Evolutionary conservation across 306 rosid species (phyloP).

Genomic region (Prunus fruticosa): DNA sequence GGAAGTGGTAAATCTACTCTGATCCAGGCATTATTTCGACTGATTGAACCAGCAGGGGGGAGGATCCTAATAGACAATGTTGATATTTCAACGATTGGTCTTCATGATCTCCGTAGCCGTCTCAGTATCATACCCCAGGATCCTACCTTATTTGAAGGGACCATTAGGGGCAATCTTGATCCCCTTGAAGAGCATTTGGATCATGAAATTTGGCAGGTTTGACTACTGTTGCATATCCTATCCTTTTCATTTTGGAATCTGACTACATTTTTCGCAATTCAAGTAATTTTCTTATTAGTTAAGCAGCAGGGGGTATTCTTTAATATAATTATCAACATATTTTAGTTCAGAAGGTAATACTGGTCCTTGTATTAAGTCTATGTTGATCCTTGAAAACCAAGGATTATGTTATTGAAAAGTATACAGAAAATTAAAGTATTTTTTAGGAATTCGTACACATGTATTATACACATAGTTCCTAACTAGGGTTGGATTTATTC

Average conservation of each 20-base stretch:
- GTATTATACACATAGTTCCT: background rate
- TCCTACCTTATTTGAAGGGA: slow-evolving; percentile 95
- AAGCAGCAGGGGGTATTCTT: background rate
- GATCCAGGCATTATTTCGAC: slow-evolving; percentile 89
- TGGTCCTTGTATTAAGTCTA: background rate
- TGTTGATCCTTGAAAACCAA: background rate
- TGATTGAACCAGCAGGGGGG: slow-evolving; percentile 77
- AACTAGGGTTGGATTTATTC: slow-evolving; percentile 6
- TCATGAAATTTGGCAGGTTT: slow-evolving; percentile 81
- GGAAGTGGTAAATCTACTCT: slow-evolving; percentile 97
- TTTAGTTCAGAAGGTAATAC: background rate
- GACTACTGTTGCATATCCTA: slow-evolving; percentile 17
- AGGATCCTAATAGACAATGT: slow-evolving; percentile 75
- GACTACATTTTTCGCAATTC: background rate
- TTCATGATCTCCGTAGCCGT: slow-evolving; percentile 88
- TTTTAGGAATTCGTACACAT: background rate
- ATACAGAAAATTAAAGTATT: background rate
- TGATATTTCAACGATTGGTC: slow-evolving; percentile 73
- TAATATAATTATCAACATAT: background rate
- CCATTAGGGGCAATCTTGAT: slow-evolving; percentile 79
- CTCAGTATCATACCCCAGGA: slow-evolving; percentile 96
- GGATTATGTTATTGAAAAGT: background rate
- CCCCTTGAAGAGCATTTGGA: slow-evolving; percentile 91
- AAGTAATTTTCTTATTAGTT: background rate
- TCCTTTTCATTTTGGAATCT: background rate